Base-by-base conservation (phyloP, 2,329 filamentous ascomycete species). In the Arthrobotrys sinensis region DNA sequence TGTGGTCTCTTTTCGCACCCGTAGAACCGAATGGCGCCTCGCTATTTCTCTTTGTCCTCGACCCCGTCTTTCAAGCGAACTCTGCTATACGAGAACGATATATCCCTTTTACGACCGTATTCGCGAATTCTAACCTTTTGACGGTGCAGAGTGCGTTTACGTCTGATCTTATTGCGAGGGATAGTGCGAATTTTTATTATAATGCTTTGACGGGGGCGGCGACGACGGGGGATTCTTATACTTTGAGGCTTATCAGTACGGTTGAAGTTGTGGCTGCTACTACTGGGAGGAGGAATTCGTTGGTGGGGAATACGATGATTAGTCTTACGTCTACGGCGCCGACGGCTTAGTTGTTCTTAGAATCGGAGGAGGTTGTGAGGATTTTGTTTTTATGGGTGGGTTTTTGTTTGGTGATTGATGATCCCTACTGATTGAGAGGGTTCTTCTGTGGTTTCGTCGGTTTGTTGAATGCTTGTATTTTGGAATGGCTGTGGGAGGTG, bases 311-410 rank as follows among this genome's bases (percentile, higher is more conserved):
- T 32, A 60, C 65, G 16, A 60, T 65, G 57, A 62, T 77, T 52
- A 72, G 75, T 46, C 36, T 78, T 28, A 68, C 67, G 11, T 19
- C 62, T 10, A 40, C 64, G 10, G 73, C 73, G 28, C 62, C 62
- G 24, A 63, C 73, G 3, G 48, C 60, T 7, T 60, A 11, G 14
- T 7, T 1, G 28, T 4, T 4, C 38, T 21, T 19, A 8, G 10
- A 4, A 4, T 19, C 24, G 21, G 12, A 34, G 45, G 21, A 16
- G 24, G 1, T 65, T 7, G 7, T 21, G 16, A 21, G 32, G 16
- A 12, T 38, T 4, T 57, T 19, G 14, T 34, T 53, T 43, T n/a
- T 36, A 19, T 24, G 36, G 55, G 4, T 12, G 32, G 28, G 19
- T 53, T 34, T 12, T 8, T 32, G 2, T 57, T 38, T 57, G n/a